Evolutionary conservation across 768 basidiomycete genomes (phyloP).

Genomic region (Kockovaella imperatae): DNA sequence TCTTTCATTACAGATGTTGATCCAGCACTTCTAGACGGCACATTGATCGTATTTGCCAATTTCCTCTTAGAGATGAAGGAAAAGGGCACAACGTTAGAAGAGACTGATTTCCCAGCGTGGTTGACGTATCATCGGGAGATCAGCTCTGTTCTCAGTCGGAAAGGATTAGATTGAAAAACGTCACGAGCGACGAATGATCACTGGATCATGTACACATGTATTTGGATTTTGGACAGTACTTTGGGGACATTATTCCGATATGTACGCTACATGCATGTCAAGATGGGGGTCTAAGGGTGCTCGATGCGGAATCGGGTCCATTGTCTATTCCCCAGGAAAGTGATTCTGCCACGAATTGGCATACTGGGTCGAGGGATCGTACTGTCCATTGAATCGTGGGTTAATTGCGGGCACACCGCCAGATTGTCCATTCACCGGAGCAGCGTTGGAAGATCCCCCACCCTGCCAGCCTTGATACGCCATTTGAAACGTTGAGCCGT

Average conservation of each 20-base stretch:
- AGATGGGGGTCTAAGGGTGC: too few species aligned
- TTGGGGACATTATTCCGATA: too few species aligned
- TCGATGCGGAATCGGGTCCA: too few species aligned
- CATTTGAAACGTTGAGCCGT: conserved; percentile 1
- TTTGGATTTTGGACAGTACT: not conserved
- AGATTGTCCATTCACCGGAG: not conserved
- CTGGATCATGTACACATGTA: too few species aligned
- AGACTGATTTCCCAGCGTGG: conserved; percentile 68
- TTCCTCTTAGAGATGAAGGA: conserved; percentile 68
- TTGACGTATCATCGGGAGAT: conserved; percentile 77
- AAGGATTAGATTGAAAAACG: conserved; percentile 33
- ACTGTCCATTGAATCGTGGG: conserved; percentile 35
- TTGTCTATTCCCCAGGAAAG: not conserved
- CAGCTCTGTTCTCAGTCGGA: conserved; percentile 37
- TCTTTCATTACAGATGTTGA: not conserved
- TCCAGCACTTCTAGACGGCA: conserved; percentile 56
- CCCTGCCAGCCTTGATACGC: conserved; percentile 1
- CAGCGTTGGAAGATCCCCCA: too few species aligned
- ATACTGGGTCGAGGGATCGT: too few species aligned
- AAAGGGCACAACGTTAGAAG: conserved; percentile 20
- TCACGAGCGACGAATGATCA: not conserved
- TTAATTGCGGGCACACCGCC: conserved; percentile 31
- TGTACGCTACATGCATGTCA: too few species aligned
- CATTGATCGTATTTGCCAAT: conserved; percentile 87
- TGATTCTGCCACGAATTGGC: too few species aligned